Conservation (phyloP, 345 rosid species). For the Linum trigynum region DNA sequence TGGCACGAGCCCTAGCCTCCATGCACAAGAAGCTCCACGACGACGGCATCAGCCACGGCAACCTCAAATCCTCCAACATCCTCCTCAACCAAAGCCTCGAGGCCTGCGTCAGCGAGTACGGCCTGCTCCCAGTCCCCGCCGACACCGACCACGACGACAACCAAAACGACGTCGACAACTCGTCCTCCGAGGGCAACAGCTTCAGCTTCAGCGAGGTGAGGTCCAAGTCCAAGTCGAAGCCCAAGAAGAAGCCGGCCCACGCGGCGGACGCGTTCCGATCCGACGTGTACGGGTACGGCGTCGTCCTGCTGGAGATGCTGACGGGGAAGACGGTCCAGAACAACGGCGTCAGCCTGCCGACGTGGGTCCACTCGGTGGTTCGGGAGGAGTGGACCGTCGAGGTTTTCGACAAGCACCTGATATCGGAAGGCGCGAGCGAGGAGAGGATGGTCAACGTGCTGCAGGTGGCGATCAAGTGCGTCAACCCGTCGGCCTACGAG, state of each 20-base stretch:
- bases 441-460: constrained; percentile 51
- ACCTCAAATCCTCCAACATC: constrained; percentile 55
- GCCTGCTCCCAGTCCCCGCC: constrained; percentile 22
- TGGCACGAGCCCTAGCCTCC: constrained; percentile 34
- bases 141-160: background rate
- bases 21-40: constrained; percentile 37
- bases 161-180: background rate
- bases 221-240: background rate
- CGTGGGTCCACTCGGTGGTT: constrained; percentile 48
- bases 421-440: constrained; percentile 41
- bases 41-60: constrained; percentile 41
- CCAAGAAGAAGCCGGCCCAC: background rate
- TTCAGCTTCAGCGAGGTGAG: background rate
- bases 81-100: constrained; percentile 39
- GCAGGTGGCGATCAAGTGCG: constrained; percentile 51
- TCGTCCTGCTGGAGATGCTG: constrained; percentile 46
- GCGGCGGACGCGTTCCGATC: constrained; percentile 16
- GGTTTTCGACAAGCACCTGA: constrained; percentile 46
- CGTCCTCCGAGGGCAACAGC: background rate
- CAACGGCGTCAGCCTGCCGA: constrained; percentile 38
- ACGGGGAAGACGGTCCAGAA: constrained; percentile 38
- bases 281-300: constrained; percentile 42
- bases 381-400: constrained; percentile 57
- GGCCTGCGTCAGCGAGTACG: constrained; percentile 57
- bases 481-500: constrained; percentile 20